Percentiles rank a stretch among this genome's conserved stretches.
These are phyloP conservation scores for Puccinia triticina DNA, from an alignment of 1,284 basidiomycete species.

Conservation along the genomic window DNA sequence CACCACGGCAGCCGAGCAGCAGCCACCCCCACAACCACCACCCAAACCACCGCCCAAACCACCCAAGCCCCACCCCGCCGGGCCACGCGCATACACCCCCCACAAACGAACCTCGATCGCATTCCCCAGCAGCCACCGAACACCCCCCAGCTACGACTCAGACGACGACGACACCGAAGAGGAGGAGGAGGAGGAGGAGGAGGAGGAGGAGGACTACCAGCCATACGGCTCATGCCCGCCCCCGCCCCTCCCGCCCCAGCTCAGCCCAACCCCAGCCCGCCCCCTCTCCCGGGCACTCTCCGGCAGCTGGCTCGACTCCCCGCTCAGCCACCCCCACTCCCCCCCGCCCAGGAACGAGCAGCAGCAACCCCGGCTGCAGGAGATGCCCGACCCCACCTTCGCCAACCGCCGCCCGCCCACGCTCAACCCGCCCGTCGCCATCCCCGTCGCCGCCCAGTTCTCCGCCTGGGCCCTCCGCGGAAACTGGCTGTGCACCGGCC, in stretches of 20 bases:
- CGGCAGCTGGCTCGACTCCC: slow-evolving; percentile 15
- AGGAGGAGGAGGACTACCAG: neutral
- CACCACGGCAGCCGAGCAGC: no score
- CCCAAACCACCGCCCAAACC: no score
- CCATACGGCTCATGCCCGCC: neutral
- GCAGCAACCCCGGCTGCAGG: no score
- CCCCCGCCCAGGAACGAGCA: neutral
- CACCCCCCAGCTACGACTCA: neutral
- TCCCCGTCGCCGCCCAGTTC: slow-evolving; percentile 57
- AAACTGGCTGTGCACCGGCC: slow-evolving; percentile 68
- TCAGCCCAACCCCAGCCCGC: neutral
- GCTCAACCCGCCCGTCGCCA: slow-evolving; percentile 60
- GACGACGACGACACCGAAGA: slow-evolving; percentile 26
- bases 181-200: neutral
- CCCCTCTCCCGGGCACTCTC: neutral
- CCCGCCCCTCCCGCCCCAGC: neutral
- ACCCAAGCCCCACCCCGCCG: no score
- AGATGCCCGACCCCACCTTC: slow-evolving; percentile 76
- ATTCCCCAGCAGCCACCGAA: neutral
- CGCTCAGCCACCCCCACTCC: neutral
- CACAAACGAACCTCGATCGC: no score
- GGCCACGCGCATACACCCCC: no score
- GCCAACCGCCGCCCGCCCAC: slow-evolving; percentile 77
- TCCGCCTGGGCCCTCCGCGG: slow-evolving; percentile 69
- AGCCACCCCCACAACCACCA: no score